Evolutionary conservation across 805 yeast species (phyloP), one percentile per base, ranked within the genome.

Genomic region (Metschnikowia arizonensis): DNA sequence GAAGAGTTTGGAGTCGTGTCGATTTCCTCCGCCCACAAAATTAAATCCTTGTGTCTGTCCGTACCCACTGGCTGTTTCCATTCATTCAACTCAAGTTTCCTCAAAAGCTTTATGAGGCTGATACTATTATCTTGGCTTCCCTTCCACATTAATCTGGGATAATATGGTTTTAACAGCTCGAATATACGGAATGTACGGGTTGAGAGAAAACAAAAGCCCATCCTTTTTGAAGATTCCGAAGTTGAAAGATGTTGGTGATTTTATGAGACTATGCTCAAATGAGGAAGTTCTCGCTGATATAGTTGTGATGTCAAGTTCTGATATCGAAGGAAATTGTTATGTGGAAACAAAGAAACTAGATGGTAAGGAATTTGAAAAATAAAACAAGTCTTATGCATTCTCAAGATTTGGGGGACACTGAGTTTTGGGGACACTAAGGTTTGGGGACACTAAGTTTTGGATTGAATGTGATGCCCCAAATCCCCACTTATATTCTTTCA

Each of bases 281-380:
- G 88, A 84, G 50, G 86, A 82, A 57, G 75, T 85, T 14, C 95
- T 93, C 1, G 91, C 89, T 29, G 95, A 85, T 63, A 65, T 54
- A 7, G 52, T 85, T 37, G 68, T 82, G 15, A 73, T 85, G 15
- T 63, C 85, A 19, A 74, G 88, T 9, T 79, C 90, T 0, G 80
- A 87, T 30, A 88, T 82, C 55, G 73, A 74, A 5, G 93, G 86
- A 51, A 81, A 80, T 46, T 80, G 81, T 44, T 81, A 83, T 60
- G 80, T 74, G 33, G 81, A 68, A 38, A 61, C 65, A 30, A 63
- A 63, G 46, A 52, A 62, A 54, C 45, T 58, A 46, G 57, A 58
- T 24, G 59, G 60, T 23, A 18, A 51, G 54, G 10, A 58, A 60
- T 47, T 72, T 85, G 60, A 86, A 85, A 59, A 68, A 70, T 19